phyloP scores from a whole-genome alignment of 2,329 filamentous ascomycete species.

The Ophiobolus disseminans region DNA sequence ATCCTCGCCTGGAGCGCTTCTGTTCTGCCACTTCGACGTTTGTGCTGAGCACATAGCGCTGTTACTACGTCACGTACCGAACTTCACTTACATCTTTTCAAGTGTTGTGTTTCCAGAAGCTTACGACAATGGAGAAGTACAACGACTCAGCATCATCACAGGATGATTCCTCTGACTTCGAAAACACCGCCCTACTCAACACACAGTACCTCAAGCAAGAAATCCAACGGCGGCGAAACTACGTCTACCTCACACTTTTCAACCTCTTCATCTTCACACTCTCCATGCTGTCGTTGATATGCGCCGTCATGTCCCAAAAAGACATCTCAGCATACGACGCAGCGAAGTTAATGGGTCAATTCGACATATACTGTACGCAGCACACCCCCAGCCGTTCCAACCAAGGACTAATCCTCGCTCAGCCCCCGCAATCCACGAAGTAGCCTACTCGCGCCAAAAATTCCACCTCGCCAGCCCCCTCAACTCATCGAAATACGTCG shows the following conservation, averaged over 20 bases:
- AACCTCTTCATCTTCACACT: constrained; percentile 45
- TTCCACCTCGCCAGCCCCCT: constrained; percentile 38
- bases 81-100: background rate
- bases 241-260: constrained; percentile 39
- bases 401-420: constrained; percentile 1
- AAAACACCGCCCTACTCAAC: constrained; percentile 40
- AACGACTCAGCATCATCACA: constrained; percentile 22
- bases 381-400: background rate
- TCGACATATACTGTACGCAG: constrained; percentile 37
- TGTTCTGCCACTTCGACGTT: constrained; percentile 2
- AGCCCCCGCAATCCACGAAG: constrained; percentile 41
- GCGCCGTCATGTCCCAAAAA: constrained; percentile 41
- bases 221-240: constrained; percentile 26
- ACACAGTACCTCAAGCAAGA: constrained; percentile 33
- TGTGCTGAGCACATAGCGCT: background rate
- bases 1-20: constrained; percentile 2
- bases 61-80: too few relatives aligned
- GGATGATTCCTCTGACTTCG: constrained; percentile 23
- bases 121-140: constrained; percentile 37
- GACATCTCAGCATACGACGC: constrained; percentile 30
- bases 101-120: background rate
- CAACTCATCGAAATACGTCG: constrained; percentile 56
- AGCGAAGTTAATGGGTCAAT: constrained; percentile 42
- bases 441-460: constrained; percentile 35
- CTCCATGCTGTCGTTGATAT: constrained; percentile 39